Evolutionary conservation across 2,329 filamentous ascomycete genomes (phyloP).

Genomic region (Setomelanomma holmii): DNA sequence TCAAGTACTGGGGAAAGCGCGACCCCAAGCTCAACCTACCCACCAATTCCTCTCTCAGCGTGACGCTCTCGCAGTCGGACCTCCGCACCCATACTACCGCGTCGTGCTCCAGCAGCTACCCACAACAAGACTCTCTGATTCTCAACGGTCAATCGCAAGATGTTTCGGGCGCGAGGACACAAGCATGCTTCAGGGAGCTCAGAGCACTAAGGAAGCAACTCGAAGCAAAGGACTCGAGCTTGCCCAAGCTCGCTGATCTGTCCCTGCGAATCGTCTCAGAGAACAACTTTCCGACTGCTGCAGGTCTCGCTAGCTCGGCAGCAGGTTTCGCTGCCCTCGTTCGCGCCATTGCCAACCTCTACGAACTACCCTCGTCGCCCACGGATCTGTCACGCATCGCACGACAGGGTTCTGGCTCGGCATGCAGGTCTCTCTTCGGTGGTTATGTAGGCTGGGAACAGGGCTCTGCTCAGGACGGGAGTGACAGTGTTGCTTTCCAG

Average conservation of each 20-base stretch:
- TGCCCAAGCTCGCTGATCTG: constrained; percentile 81
- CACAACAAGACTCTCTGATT: constrained; percentile 72
- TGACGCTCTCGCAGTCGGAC: constrained; percentile 92
- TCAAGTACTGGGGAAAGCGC: constrained; percentile 99
- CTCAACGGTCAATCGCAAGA: constrained; percentile 87
- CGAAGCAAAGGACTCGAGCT: constrained; percentile 72
- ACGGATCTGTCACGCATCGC: constrained; percentile 88
- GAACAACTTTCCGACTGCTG: constrained; percentile 99
- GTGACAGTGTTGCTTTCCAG: constrained; percentile 85
- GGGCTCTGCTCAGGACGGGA: constrained; percentile 77
- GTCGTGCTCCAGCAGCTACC: constrained; percentile 79
- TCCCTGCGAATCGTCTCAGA: constrained; percentile 88
- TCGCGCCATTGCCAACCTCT: constrained; percentile 88
- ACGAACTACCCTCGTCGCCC: constrained; percentile 80
- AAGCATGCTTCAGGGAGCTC: constrained; percentile 90
- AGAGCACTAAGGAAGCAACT: constrained; percentile 77
- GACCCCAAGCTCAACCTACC: constrained; percentile 93
- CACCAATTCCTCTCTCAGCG: constrained; percentile 96
- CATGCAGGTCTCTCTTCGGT: constrained; percentile 90
- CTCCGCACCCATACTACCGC: constrained; percentile 96
- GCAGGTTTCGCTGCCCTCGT: constrained; percentile 73
- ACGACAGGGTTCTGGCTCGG: constrained; percentile 91
- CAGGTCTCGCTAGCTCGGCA: constrained; percentile 75
- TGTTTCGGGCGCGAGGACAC: constrained; percentile 86
- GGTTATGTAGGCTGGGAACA: constrained; percentile 96